These are phyloP conservation scores for Cymbomonas tetramitiformis DNA, from an alignment of 139 green algal genomes.

Conservation along the genomic window DNA sequence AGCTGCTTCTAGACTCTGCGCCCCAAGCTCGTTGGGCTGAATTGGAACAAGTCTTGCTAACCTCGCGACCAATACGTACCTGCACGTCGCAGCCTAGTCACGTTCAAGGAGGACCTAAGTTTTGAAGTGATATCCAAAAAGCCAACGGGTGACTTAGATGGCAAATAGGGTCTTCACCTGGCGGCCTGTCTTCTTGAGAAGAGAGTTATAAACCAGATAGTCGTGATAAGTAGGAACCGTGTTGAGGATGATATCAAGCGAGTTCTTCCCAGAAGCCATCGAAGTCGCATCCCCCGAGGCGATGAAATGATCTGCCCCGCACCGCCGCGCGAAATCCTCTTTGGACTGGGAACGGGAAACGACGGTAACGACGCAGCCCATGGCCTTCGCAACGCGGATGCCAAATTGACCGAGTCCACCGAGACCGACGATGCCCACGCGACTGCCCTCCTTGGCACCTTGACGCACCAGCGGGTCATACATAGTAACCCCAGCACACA, in stretches of 20 bases:
- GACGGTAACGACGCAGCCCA: conserved; percentile 12
- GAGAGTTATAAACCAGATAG: neutral
- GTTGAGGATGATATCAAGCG: conserved; percentile 9
- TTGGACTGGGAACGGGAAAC: neutral
- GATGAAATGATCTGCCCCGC: conserved; percentile 4
- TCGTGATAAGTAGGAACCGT: neutral
- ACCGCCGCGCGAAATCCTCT: neutral
- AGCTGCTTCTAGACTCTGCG: no score
- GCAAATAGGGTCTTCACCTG: no score
- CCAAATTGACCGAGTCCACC: conserved; percentile 6
- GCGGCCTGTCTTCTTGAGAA: neutral
- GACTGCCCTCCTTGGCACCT: neutral
- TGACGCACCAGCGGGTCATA: conserved; percentile 19
- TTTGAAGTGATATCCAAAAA: no score
- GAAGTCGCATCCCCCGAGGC: neutral
- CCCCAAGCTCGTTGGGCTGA: no score
- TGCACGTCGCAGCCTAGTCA: no score
- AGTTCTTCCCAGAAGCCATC: neutral
- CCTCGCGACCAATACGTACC: no score
- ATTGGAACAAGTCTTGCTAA: no score
- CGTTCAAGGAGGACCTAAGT: no score
- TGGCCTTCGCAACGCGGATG: conserved; percentile 4
- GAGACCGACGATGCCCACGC: conserved; percentile 10
- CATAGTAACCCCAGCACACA: conserved; percentile 21
- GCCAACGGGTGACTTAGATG: no score